Evolutionary conservation across 31 red algal genomes (phyloP).

Genomic region (Porphyra umbilicalis): DNA sequence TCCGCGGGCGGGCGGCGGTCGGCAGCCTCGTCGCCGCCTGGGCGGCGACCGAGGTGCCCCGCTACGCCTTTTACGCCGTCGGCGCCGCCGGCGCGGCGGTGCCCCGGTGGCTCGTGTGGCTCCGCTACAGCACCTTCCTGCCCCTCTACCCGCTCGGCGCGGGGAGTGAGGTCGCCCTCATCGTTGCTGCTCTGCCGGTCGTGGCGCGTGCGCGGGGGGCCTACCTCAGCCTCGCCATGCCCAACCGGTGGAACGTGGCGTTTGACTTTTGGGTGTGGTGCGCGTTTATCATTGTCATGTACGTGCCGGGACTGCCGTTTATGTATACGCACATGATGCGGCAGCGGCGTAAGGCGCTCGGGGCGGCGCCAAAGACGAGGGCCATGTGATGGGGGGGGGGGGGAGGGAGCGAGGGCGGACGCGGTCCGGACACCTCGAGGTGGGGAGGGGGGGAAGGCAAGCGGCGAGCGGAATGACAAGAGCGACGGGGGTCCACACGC

Average conservation of each 20-base stretch:
- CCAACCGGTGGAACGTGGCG: constrained; percentile 70
- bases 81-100: constrained; percentile 12
- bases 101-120: constrained; percentile 32
- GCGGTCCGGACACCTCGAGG: no score
- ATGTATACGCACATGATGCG: constrained; percentile 76
- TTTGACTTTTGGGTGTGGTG: constrained; percentile 50
- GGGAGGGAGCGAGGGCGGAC: no score
- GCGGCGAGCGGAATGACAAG: neutral
- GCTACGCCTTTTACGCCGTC: constrained; percentile 68
- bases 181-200: constrained; percentile 45
- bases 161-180: constrained; percentile 38
- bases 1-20: constrained; percentile 14
- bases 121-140: constrained; percentile 79
- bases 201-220: constrained; percentile 3
- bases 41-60: constrained; percentile 71
- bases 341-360: constrained; percentile 43
- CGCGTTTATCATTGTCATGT: constrained; percentile 15
- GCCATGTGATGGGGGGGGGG: neutral
- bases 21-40: constrained; percentile 58
- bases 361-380: neutral
- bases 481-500: neutral
- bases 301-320: constrained; percentile 53
- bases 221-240: constrained; percentile 35
- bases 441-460: neutral
- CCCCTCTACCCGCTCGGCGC: constrained; percentile 82